Evolutionary conservation across 352 stramenopile species (phyloP).

Genomic region (Pythium dissimile): DNA sequence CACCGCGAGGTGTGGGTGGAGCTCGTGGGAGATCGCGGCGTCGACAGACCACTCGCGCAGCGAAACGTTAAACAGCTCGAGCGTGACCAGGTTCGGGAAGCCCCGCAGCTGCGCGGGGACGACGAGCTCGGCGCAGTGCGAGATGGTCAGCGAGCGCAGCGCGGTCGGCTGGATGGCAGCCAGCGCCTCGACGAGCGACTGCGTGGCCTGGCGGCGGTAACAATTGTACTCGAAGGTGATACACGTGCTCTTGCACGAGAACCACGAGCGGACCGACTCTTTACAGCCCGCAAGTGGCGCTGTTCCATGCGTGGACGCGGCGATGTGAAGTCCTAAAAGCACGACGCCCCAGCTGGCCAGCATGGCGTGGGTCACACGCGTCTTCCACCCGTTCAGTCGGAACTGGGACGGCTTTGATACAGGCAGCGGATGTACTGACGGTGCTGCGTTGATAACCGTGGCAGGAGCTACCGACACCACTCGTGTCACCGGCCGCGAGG

Average conservation of each 20-base stretch:
- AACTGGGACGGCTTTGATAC: neutral
- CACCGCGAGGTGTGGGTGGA: slow-evolving; percentile 3
- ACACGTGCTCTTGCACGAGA: slow-evolving; percentile 17
- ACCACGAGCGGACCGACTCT: slow-evolving; percentile 22
- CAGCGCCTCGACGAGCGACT: neutral
- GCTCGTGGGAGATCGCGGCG: neutral
- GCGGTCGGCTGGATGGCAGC: slow-evolving; percentile 3
- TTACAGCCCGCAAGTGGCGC: slow-evolving; percentile 10
- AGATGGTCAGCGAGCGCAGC: slow-evolving; percentile 20
- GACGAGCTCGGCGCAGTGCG: slow-evolving; percentile 15
- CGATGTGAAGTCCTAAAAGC: slow-evolving; percentile 3
- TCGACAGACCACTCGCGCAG: slow-evolving; percentile 19
- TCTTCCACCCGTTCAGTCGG: neutral
- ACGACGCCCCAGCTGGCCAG: slow-evolving; percentile 1
- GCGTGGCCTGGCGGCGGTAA: neutral
- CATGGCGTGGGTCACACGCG: neutral
- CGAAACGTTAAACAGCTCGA: slow-evolving; percentile 26
- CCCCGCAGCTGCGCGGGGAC: slow-evolving; percentile 8
- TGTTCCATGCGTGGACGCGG: neutral
- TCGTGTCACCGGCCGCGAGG: too few relatives aligned
- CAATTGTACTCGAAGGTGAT: slow-evolving; percentile 25
- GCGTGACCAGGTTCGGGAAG: slow-evolving; percentile 14
- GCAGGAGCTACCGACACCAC: neutral
- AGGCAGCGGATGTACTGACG: too few relatives aligned
- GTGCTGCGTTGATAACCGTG: neutral